Percentiles rank a stretch among this genome's conserved stretches.
phyloP scores from a whole-genome alignment of 2,329 filamentous ascomycete species.

The Stenocarpella maydis region DNA sequence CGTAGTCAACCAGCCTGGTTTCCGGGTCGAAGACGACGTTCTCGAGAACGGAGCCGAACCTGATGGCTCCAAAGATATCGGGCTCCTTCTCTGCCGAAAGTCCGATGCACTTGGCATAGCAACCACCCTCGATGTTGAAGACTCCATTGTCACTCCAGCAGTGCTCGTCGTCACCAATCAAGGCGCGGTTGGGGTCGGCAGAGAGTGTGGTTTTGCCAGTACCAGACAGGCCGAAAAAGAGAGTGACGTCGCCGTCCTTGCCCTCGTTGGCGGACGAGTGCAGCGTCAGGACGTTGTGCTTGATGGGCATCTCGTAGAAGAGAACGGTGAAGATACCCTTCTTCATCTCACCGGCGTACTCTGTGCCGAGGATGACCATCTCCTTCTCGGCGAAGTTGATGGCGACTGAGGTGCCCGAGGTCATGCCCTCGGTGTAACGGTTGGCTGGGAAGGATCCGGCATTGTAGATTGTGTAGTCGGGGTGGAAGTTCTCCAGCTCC shows the following conservation, averaged over 20 bases:
- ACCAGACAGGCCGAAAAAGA: constrained; percentile 98
- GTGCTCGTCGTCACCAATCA: constrained; percentile 99
- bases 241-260: constrained; percentile 90
- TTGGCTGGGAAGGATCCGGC: constrained; percentile 98
- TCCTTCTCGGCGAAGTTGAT: constrained; percentile 99
- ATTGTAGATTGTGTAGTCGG: constrained; percentile 99
- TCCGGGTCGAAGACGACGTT: constrained; percentile 97
- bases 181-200: constrained; percentile 91
- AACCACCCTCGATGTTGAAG: constrained; percentile 99
- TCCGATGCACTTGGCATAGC: constrained; percentile 98
- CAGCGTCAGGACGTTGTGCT: constrained; percentile 98
- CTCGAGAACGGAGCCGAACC: constrained; percentile 96
- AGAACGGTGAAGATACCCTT: constrained; percentile 99
- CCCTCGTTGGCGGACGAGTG: constrained; percentile 99
- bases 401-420: constrained; percentile 94
- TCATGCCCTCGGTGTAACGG: constrained; percentile 98
- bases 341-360: constrained; percentile 98
- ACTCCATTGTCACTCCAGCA: constrained; percentile 97
- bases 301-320: constrained; percentile 99
- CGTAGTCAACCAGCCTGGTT: constrained; percentile 92
- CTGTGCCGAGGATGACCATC: constrained; percentile 99
- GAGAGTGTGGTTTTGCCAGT: constrained; percentile 99
- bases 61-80: constrained; percentile 95
- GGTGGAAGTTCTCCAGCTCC: constrained; percentile 97
- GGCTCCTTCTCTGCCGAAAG: constrained; percentile 98